phyloP scores from a whole-genome alignment of 2,329 filamentous ascomycete genomes.

The Fusarium gaditjirri region DNA sequence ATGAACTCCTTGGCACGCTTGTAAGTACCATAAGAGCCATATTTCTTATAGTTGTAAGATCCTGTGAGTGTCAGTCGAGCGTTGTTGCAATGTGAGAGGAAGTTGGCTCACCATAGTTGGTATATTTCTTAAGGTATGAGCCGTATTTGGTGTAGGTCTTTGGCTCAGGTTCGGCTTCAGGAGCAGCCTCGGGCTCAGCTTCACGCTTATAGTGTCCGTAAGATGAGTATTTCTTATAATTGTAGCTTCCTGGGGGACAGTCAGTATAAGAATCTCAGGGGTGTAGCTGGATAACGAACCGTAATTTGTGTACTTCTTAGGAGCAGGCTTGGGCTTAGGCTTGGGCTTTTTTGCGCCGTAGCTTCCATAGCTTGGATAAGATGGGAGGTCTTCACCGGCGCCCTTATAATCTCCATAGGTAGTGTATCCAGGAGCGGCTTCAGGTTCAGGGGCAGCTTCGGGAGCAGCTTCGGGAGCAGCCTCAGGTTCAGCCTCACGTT shows the following conservation, averaged over 20 bases:
- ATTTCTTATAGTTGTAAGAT: conserved; percentile 25
- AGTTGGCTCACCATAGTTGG: conserved; percentile 1
- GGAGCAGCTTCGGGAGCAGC: background rate
- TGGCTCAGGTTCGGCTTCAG: conserved; percentile 3
- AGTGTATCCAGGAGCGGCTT: background rate
- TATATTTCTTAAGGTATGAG: background rate
- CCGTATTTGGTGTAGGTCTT: background rate
- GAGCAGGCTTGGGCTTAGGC: conserved; percentile 1
- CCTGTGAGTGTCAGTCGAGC: background rate
- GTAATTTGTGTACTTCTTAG: conserved; percentile 18
- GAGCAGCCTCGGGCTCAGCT: conserved; percentile 3
- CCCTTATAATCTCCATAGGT: background rate
- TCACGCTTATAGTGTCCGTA: conserved; percentile 27
- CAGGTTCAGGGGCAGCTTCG: background rate
- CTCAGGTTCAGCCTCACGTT: conserved; percentile 1
- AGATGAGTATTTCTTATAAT: conserved; percentile 21
- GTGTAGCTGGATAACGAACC: background rate
- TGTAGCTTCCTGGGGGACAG: background rate
- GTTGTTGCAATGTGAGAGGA: background rate
- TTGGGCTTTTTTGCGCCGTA: conserved; percentile 3
- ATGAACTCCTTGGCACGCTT: conserved; percentile 27
- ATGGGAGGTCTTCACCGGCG: background rate
- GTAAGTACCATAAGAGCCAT: conserved; percentile 28
- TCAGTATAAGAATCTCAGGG: background rate
- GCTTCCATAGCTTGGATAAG: background rate